A percentile compares a stretch with the other conserved stretches of the same genome.
Conservation (phyloP, 345 rosid genomes). For the Boechera divaricarpa region DNA sequence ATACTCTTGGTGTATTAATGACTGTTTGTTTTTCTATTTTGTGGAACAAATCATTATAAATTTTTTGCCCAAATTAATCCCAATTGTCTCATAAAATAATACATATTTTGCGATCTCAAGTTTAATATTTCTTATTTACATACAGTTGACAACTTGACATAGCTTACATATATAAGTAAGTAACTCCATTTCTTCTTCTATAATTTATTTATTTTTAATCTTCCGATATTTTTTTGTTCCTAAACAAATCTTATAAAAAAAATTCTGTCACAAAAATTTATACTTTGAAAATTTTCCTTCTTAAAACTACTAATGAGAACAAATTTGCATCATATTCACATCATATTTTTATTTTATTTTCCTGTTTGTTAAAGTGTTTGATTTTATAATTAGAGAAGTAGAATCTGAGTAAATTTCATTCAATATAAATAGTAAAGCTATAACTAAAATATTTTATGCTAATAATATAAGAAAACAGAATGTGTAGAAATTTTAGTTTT, state of each 20-base stretch:
- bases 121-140: background rate
- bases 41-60: background rate
- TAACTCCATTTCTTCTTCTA: no score
- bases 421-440: background rate
- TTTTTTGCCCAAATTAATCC: background rate
- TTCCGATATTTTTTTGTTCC: no score
- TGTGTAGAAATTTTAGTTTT: background rate
- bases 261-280: no score
- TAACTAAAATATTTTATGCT: background rate
- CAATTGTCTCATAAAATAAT: background rate
- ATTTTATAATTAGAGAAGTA: no score
- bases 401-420: background rate
- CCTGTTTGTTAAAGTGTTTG: no score
- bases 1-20: conserved; percentile 8
- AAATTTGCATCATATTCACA: no score
- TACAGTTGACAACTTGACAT: background rate
- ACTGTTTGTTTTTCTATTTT: background rate
- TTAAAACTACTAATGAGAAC: no score
- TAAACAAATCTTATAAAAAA: no score
- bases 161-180: background rate
- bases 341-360: no score
- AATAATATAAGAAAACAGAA: background rate
- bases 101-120: background rate
- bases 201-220: no score
- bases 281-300: no score